These are phyloP conservation scores for Apiosordaria backusii DNA, from an alignment of 495 filamentous ascomycete genomes.

Conservation along the genomic window DNA sequence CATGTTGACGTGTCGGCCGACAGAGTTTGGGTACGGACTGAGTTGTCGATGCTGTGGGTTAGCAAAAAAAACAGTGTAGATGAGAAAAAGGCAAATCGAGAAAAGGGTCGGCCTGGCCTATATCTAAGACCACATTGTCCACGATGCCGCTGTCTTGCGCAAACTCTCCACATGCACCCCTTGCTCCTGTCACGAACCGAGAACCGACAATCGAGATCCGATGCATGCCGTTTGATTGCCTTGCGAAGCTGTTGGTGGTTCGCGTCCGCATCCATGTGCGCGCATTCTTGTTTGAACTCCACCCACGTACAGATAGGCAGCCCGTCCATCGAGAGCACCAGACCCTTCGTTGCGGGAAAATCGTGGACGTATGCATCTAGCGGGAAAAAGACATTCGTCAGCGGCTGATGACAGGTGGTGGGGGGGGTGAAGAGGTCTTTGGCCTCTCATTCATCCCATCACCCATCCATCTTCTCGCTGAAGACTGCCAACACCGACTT, in stretches of 20 bases:
- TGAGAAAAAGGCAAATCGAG: constrained; percentile 10
- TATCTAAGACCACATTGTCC: constrained; percentile 22
- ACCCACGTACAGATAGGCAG: not conserved
- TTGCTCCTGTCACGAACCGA: constrained; percentile 1
- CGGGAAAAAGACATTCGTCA: not conserved
- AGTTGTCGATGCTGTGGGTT: constrained; percentile 21
- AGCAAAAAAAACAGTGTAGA: constrained; percentile 12
- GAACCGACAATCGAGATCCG: not conserved
- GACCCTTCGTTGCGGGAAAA: not conserved
- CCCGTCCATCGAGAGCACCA: not conserved
- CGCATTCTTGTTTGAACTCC: not conserved
- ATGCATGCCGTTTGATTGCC: not conserved
- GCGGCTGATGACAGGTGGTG: not conserved
- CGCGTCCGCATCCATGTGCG: not conserved
- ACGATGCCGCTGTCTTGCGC: constrained; percentile 7
- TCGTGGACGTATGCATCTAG: not conserved
- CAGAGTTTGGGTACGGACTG: constrained; percentile 8
- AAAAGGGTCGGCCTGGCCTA: constrained; percentile 9
- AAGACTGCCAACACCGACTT: constrained; percentile 16
- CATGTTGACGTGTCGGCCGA: constrained; percentile 27
- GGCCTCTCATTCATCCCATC: not conserved
- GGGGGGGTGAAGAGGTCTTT: not conserved
- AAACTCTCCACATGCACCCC: constrained; percentile 13
- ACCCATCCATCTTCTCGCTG: constrained; percentile 11
- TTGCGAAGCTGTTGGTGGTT: constrained; percentile 8